Evolutionary conservation across 441 rosid species (phyloP).

Genomic region (Bocquillonia castaneifolia): DNA sequence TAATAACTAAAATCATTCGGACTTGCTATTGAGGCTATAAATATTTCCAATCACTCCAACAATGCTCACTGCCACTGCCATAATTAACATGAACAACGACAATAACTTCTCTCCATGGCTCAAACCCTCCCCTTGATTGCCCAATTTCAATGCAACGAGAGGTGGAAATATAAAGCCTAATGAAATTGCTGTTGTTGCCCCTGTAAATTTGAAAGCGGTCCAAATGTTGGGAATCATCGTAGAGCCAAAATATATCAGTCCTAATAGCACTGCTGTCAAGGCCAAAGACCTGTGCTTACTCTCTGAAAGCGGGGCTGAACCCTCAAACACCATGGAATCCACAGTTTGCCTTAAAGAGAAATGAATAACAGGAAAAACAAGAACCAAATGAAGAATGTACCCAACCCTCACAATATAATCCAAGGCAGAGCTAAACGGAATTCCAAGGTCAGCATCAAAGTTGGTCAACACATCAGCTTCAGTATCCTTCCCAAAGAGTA

Average conservation of each 20-base stretch:
- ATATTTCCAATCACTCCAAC: slow-evolving; percentile 71
- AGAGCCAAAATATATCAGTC: slow-evolving; percentile 65
- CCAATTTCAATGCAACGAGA: slow-evolving; percentile 59
- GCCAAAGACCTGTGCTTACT: slow-evolving; percentile 69
- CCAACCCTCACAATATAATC: slow-evolving; percentile 80
- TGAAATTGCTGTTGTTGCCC: slow-evolving; percentile 91
- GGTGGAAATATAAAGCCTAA: slow-evolving; percentile 90
- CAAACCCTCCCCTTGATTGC: slow-evolving; percentile 44
- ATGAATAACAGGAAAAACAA: slow-evolving; percentile 92
- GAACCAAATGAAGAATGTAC: slow-evolving; percentile 78
- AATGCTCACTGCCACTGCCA: slow-evolving; percentile 64
- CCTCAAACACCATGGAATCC: slow-evolving; percentile 55
- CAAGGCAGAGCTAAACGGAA: slow-evolving; percentile 70
- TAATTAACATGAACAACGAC: slow-evolving; percentile 65
- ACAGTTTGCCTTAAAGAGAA: slow-evolving; percentile 82
- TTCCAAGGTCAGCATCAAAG: slow-evolving; percentile 74
- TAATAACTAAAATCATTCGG: slow-evolving; percentile 32
- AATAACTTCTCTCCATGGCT: slow-evolving; percentile 42
- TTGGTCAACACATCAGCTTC: slow-evolving; percentile 80
- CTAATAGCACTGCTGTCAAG: slow-evolving; percentile 55
- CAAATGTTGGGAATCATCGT: slow-evolving; percentile 92
- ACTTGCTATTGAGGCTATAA: slow-evolving; percentile 50
- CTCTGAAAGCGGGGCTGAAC: slow-evolving; percentile 63
- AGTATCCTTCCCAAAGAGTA: slow-evolving; percentile 75
- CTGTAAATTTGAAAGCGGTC: slow-evolving; percentile 95